phyloP scores from a whole-genome alignment of 768 basidiomycete species.

The Pulveroboletus frians region DNA sequence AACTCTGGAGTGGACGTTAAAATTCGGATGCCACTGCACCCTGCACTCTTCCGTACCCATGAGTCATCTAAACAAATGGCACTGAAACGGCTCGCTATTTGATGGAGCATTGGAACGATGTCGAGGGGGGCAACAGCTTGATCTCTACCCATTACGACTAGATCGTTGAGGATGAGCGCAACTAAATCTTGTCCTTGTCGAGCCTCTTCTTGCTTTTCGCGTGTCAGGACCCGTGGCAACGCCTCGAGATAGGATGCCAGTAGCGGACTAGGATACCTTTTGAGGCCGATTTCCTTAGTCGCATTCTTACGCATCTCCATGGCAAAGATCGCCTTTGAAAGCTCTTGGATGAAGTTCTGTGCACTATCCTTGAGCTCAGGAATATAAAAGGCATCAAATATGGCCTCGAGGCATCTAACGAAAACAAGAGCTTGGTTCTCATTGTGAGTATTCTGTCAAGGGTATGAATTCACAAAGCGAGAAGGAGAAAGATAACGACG shows the following conservation, averaged over 20 bases:
- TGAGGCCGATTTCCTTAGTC: constrained; percentile 46
- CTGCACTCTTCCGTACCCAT: constrained; percentile 87
- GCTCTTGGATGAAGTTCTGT: constrained; percentile 59
- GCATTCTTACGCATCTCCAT: constrained; percentile 63
- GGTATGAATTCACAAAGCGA: constrained; percentile 6
- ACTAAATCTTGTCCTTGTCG: constrained; percentile 58
- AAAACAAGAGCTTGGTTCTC: constrained; percentile 76
- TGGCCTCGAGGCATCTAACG: constrained; percentile 60
- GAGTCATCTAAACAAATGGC: constrained; percentile 87
- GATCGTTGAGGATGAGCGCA: constrained; percentile 56
- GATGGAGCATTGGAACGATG: constrained; percentile 65
- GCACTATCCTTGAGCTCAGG: constrained; percentile 68
- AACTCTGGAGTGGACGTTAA: constrained; percentile 68
- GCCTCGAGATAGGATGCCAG: constrained; percentile 76
- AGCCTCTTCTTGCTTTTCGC: constrained; percentile 57
- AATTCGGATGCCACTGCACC: constrained; percentile 78
- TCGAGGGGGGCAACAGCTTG: constrained; percentile 47
- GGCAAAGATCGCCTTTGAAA: constrained; percentile 68
- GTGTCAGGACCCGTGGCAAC: constrained; percentile 69
- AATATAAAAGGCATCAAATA: constrained; percentile 71
- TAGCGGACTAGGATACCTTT: constrained; percentile 52
- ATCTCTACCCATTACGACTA: constrained; percentile 51
- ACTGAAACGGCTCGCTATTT: constrained; percentile 77
- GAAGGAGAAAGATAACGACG: not conserved
- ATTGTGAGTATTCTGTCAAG: constrained; percentile 57